phyloP scores from a whole-genome alignment of 2,329 filamentous ascomycete genomes.

The Hymenoscyphus infarciens region DNA sequence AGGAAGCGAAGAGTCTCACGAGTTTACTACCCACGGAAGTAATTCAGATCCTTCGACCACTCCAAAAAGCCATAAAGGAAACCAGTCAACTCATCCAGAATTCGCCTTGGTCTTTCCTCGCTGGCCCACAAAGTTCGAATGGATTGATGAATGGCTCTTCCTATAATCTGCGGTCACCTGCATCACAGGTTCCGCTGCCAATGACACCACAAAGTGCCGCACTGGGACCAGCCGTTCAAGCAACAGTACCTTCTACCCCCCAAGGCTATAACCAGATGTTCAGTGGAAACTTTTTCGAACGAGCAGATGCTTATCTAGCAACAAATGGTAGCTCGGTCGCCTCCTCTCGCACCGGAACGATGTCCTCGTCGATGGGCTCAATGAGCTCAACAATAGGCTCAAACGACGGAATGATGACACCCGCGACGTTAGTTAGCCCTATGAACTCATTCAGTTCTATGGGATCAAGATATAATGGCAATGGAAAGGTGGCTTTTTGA shows the following conservation, averaged over 20 bases:
- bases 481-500: slow-evolving; percentile 31
- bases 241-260: slow-evolving; percentile 74
- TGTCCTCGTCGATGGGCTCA: slow-evolving; percentile 30
- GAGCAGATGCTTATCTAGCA: slow-evolving; percentile 33
- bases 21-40: slow-evolving; percentile 62
- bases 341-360: slow-evolving; percentile 33
- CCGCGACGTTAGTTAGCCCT: slow-evolving; percentile 29
- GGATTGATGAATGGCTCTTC: slow-evolving; percentile 23
- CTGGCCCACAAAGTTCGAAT: slow-evolving; percentile 26
- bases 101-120: slow-evolving; percentile 58
- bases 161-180: slow-evolving; percentile 36
- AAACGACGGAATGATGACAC: slow-evolving; percentile 31
- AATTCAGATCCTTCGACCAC: slow-evolving; percentile 68
- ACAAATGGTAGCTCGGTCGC: slow-evolving; percentile 24
- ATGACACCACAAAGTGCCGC: slow-evolving; percentile 89
- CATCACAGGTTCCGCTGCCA: slow-evolving; percentile 58
- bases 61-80: slow-evolving; percentile 81
- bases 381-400: slow-evolving; percentile 31
- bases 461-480: slow-evolving; percentile 27
- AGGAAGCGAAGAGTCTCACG: slow-evolving; percentile 44
- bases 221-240: slow-evolving; percentile 83
- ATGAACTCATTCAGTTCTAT: slow-evolving; percentile 26
- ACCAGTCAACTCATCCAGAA: slow-evolving; percentile 68
- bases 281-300: slow-evolving; percentile 33
- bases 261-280: slow-evolving; percentile 33